Evolutionary conservation across 164 flowering plant genomes (phyloP).

Genomic region (Pachysandra terminalis): DNA sequence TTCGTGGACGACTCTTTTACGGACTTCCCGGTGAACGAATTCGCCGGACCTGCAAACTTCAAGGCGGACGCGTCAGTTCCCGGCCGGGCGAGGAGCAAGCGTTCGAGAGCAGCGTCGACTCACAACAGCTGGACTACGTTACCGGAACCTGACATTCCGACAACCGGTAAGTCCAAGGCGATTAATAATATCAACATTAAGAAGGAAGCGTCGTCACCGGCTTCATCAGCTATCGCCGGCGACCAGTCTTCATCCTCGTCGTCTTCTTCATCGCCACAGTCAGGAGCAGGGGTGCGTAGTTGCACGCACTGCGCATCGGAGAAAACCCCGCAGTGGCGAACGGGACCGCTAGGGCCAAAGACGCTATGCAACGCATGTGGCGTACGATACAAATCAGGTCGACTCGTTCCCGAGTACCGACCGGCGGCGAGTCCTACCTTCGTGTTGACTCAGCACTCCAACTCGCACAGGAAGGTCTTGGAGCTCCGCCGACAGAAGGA

Average conservation of each 20-base stretch:
- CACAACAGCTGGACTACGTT: slow-evolving; percentile 15
- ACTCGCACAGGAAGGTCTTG: slow-evolving; percentile 65
- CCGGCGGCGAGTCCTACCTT: slow-evolving; percentile 76
- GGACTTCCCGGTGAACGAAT: slow-evolving; percentile 25
- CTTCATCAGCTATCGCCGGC: neutral
- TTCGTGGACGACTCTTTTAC: slow-evolving; percentile 61
- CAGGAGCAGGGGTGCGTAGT: slow-evolving; percentile 24
- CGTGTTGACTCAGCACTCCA: slow-evolving; percentile 56
- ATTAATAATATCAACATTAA: neutral
- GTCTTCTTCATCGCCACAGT: slow-evolving; percentile 6
- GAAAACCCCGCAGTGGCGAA: slow-evolving; percentile 76
- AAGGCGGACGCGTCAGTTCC: slow-evolving; percentile 27
- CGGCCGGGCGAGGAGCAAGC: slow-evolving; percentile 37
- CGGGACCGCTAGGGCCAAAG: slow-evolving; percentile 66
- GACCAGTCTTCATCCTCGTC: slow-evolving; percentile 6
- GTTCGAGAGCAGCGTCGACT: slow-evolving; percentile 22
- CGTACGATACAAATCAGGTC: slow-evolving; percentile 63
- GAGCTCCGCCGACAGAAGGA: slow-evolving; percentile 67
- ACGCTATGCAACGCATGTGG: slow-evolving; percentile 69
- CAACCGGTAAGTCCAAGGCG: slow-evolving; percentile 9
- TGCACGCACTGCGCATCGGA: slow-evolving; percentile 68
- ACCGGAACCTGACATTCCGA: slow-evolving; percentile 11
- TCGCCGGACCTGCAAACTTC: slow-evolving; percentile 12
- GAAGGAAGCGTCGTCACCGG: neutral
- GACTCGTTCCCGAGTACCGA: slow-evolving; percentile 66